Evolutionary conservation across 1,284 basidiomycete genomes (phyloP).

Genomic region (Boletus coffeatus): DNA sequence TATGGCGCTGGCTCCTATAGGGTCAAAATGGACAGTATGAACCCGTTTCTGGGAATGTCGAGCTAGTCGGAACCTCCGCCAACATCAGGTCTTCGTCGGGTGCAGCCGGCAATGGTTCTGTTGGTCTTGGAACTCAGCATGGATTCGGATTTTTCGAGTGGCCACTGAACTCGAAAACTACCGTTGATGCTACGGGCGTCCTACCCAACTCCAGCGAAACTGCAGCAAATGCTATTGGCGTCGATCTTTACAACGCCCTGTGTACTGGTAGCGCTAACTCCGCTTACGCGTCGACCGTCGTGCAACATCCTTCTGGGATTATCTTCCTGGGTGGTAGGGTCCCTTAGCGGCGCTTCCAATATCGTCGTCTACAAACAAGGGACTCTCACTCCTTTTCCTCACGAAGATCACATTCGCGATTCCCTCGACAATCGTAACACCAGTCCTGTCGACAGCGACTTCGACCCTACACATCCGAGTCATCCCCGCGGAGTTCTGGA

Average conservation of each 20-base stretch:
- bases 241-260: constrained; percentile 51
- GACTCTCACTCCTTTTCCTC: constrained; percentile 46
- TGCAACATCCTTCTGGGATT: constrained; percentile 55
- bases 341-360: constrained; percentile 58
- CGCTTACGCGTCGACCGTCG: constrained; percentile 49
- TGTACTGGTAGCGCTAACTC: constrained; percentile 38
- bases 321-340: constrained; percentile 75
- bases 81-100: constrained; percentile 36
- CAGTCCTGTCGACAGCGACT: too few relatives aligned
- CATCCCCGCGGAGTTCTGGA: too few relatives aligned
- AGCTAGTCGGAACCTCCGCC: constrained; percentile 66
- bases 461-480: too few relatives aligned
- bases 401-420: constrained; percentile 18
- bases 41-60: constrained; percentile 76
- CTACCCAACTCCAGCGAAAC: constrained; percentile 75
- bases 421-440: too few relatives aligned
- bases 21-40: constrained; percentile 66
- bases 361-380: constrained; percentile 69
- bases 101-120: constrained; percentile 28
- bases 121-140: constrained; percentile 30
- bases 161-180: constrained; percentile 45
- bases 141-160: constrained; percentile 81
- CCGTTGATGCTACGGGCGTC: constrained; percentile 50
- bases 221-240: constrained; percentile 56
- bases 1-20: constrained; percentile 56